Percentiles rank a stretch among this genome's conserved stretches.
Conservation (phyloP, 768 basidiomycete genomes). For the Mycena haematopus region DNA sequence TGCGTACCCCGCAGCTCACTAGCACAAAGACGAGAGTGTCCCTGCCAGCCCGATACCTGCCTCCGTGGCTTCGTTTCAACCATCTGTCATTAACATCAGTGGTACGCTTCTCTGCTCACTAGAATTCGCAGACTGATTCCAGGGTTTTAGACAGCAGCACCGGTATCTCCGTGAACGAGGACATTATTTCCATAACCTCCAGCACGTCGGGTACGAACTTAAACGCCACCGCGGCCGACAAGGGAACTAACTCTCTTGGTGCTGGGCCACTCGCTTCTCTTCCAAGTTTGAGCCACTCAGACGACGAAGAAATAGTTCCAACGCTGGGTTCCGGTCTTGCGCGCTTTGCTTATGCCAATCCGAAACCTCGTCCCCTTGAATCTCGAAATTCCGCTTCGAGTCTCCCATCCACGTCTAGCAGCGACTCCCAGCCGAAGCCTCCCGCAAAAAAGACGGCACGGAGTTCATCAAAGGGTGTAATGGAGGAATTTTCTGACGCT, state of each 20-base stretch:
- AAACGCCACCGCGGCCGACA: background rate
- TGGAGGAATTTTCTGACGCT: slow-evolving; percentile 49
- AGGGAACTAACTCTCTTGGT: background rate
- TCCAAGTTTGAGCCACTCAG: slow-evolving; percentile 26
- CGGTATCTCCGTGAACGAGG: slow-evolving; percentile 9
- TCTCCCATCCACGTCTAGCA: slow-evolving; percentile 21
- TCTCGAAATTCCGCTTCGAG: slow-evolving; percentile 25
- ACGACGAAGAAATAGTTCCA: slow-evolving; percentile 35
- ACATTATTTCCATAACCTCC: slow-evolving; percentile 15
- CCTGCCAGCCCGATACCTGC: slow-evolving; percentile 9
- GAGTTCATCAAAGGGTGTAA: slow-evolving; percentile 29
- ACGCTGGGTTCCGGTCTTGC: slow-evolving; percentile 35
- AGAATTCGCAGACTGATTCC: background rate
- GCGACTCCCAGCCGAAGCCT: slow-evolving; percentile 20
- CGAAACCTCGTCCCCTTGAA: slow-evolving; percentile 18
- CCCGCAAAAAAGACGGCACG: slow-evolving; percentile 24
- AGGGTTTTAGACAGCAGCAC: slow-evolving; percentile 23
- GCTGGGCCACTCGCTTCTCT: background rate
- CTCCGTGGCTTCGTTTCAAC: background rate
- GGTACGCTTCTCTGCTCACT: slow-evolving; percentile 15
- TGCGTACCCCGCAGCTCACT: background rate
- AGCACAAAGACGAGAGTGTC: slow-evolving; percentile 14
- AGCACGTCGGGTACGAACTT: slow-evolving; percentile 3
- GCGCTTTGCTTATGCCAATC: slow-evolving; percentile 47
- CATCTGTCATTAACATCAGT: slow-evolving; percentile 31